A percentile compares a stretch with the other conserved stretches of the same genome.
Evolutionary conservation across 2,329 filamentous ascomycete genomes (phyloP).

Genomic region (Fusarium ambrosium): DNA sequence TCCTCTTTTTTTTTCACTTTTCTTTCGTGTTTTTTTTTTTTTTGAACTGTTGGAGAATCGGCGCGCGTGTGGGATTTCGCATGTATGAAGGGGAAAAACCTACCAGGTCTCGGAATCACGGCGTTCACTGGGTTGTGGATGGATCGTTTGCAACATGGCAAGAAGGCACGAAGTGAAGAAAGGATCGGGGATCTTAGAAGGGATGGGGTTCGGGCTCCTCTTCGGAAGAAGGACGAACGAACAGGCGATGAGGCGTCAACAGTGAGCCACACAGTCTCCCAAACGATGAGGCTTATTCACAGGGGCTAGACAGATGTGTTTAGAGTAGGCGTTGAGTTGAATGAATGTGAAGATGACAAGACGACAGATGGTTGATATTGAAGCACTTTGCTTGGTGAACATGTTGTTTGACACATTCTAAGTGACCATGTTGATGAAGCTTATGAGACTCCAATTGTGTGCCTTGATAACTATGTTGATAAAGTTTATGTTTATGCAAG

Average conservation of each 20-base stretch:
- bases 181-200: conserved; percentile 7
- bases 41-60: conserved; percentile 39
- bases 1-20: conserved; percentile 22
- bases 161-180: conserved; percentile 25
- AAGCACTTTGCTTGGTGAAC: background rate
- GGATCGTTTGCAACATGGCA: conserved; percentile 10
- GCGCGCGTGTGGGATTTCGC: conserved; percentile 36
- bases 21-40: conserved; percentile 7
- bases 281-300: conserved; percentile 14
- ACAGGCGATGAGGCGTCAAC: conserved; percentile 14
- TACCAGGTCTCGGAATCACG: conserved; percentile 22
- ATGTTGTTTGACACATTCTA: background rate
- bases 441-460: background rate
- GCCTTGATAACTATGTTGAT: background rate
- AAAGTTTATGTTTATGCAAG: background rate
- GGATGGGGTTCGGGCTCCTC: background rate
- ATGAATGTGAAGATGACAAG: conserved; percentile 37
- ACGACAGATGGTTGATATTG: background rate
- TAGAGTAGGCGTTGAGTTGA: conserved; percentile 42
- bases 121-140: conserved; percentile 31
- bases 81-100: conserved; percentile 16
- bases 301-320: conserved; percentile 31
- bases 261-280: conserved; percentile 1
- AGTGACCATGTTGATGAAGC: background rate
- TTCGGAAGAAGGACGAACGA: conserved; percentile 13